phyloP scores from a whole-genome alignment of 1,284 basidiomycete species.

The Heterobasidion parviporum region DNA sequence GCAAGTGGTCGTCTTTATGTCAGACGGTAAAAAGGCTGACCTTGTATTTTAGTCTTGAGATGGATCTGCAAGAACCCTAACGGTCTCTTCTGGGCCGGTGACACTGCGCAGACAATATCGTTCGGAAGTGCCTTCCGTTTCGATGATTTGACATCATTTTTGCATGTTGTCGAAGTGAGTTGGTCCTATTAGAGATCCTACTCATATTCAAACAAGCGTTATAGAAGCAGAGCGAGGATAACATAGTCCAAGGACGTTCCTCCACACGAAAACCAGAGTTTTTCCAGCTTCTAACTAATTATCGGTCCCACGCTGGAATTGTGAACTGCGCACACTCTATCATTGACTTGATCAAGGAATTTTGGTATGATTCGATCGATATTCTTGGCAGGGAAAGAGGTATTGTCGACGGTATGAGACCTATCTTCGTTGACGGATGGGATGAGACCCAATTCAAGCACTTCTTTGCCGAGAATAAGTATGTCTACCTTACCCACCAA shows the following conservation, averaged over 20 bases:
- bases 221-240: no score
- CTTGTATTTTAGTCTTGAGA: conserved; percentile 42
- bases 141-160: conserved; percentile 60
- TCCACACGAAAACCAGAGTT: conserved; percentile 24
- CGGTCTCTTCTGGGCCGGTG: conserved; percentile 72
- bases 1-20: conserved; percentile 27
- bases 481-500: background rate
- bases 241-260: no score
- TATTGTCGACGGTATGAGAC: conserved; percentile 46
- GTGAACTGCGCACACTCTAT: conserved; percentile 60
- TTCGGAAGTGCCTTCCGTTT: conserved; percentile 67
- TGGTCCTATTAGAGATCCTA: background rate
- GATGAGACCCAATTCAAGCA: conserved; percentile 45
- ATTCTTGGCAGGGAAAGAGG: conserved; percentile 48
- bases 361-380: conserved; percentile 67
- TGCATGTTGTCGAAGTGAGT: conserved; percentile 49
- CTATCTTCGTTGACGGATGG: conserved; percentile 49
- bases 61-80: conserved; percentile 52
- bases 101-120: conserved; percentile 72
- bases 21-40: background rate
- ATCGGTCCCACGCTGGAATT: conserved; percentile 60
- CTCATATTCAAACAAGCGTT: no score
- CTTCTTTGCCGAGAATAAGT: conserved; percentile 45
- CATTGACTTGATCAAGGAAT: conserved; percentile 47
- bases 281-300: conserved; percentile 60